Base-by-base conservation (phyloP, 306 rosid genomes). In the Gastrolobium bilobum region DNA sequence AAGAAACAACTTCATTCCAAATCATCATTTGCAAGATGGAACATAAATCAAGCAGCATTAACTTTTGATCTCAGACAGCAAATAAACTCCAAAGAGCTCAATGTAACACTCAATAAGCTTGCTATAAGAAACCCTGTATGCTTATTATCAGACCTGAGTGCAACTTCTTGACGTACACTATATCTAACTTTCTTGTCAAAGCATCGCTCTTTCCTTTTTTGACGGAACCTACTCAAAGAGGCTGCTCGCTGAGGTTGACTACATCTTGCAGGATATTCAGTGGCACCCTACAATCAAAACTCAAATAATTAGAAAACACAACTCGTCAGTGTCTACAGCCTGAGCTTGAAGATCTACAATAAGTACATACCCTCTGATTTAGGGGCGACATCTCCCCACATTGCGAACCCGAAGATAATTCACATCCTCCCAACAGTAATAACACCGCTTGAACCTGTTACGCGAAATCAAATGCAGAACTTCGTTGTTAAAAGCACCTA, bases 91-190 rank as follows among this genome's bases (percentile, higher is more conserved):
- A 59, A 10, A 81, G 43, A 71, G 47, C 54, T 72, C 48, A 47
- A 37, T 53, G 15, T 2, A 56, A 69, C 37, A 20, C 48, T 38
- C 59, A 35, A 71, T 15, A 58, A 48, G 40, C 8, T 15, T 15
- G 46, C 33, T 46, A 60, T 37, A 5, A 73, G 78, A 87, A 71
- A 71, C 48, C 44, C 15, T 63, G 48, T 14, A 34, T 37, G 76
- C 61, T 76, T 66, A 82, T 59, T 38, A 80, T 64, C 87, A 81
- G 58, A 90, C 98, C 97, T 94, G 85, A 94, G 97, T 7, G 98
- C 98, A 81, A 94, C 98, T 86, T 94, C 98, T 83, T 94, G 98
- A 63, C 98, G 98, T n/a, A 94, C 98, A 61, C 92, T 37, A 73
- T 94, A 94, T 89, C 98, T 82, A 70, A 94, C 97, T 94, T 94